Conservation (phyloP, 495 filamentous ascomycete species). For the Aspergillus bridgeri region DNA sequence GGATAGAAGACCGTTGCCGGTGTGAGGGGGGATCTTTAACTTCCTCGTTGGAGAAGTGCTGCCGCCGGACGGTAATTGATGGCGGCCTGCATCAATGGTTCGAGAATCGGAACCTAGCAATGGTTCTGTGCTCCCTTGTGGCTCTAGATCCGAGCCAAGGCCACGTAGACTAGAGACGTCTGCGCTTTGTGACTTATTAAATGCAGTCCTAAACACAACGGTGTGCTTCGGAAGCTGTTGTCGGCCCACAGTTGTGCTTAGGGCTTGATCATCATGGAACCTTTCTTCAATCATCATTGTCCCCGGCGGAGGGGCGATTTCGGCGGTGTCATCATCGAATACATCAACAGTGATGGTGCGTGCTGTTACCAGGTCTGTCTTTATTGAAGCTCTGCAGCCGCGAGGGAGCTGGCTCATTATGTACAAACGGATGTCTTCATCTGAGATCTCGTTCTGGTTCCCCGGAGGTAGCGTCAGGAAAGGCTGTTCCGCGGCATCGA, state of each 20-base stretch:
- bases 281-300: constrained; percentile 63
- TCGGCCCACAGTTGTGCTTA: constrained; percentile 9
- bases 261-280: constrained; percentile 38
- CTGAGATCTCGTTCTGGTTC: constrained; percentile 35
- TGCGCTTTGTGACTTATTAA: constrained; percentile 42
- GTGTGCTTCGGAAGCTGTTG: constrained; percentile 37
- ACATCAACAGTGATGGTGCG: constrained; percentile 73
- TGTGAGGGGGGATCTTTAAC: background rate
- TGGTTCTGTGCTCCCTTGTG: background rate
- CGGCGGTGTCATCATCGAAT: constrained; percentile 54
- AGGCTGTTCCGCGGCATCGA: constrained; percentile 18
- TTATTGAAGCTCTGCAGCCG: constrained; percentile 57
- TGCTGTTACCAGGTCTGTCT: constrained; percentile 59
- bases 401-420: constrained; percentile 45
- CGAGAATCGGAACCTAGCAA: background rate
- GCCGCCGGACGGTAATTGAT: background rate
- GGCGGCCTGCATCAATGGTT: background rate
- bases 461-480: constrained; percentile 30
- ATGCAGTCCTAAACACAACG: constrained; percentile 43
- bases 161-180: constrained; percentile 19
- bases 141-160: background rate
- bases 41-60: background rate
- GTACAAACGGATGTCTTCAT: constrained; percentile 43
- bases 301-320: constrained; percentile 61
- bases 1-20: background rate